Evolutionary conservation across 495 filamentous ascomycete genomes (phyloP).

Genomic region (Alectoria sarmentosa): DNA sequence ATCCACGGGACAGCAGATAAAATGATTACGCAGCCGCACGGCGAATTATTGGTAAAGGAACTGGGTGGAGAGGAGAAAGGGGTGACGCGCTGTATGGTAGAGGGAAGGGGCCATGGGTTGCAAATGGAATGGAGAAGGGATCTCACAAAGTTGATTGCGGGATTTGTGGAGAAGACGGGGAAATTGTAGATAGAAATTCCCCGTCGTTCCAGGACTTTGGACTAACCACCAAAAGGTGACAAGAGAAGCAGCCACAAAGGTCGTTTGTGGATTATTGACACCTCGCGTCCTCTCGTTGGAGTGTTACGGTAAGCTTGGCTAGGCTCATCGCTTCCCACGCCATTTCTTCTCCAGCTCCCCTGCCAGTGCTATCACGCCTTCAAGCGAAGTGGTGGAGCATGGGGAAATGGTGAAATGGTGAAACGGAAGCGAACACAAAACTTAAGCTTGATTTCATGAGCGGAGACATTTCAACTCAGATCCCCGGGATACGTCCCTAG

Average conservation of each 20-base stretch:
- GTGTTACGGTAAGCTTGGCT: not conserved
- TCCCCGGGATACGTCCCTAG: not conserved
- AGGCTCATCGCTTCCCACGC: not conserved
- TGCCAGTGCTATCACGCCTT: not conserved
- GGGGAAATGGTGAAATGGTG: not conserved
- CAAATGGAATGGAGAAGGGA: conserved; percentile 54
- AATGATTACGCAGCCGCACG: conserved; percentile 68
- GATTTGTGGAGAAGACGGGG: conserved; percentile 36
- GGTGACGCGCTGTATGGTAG: conserved; percentile 47
- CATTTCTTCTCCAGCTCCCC: not conserved
- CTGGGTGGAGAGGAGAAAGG: conserved; percentile 39
- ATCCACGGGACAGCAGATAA: conserved; percentile 66
- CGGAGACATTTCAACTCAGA: not conserved
- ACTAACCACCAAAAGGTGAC: not conserved
- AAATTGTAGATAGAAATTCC: not conserved
- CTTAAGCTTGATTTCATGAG: not conserved
- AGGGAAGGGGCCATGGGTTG: conserved; percentile 64
- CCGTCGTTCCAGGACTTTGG: not conserved
- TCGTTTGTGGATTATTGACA: not conserved
- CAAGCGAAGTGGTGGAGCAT: not conserved
- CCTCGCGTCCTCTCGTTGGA: not conserved
- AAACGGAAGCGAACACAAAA: not conserved
- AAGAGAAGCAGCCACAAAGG: not conserved
- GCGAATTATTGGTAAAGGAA: conserved; percentile 47
- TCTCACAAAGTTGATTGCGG: conserved; percentile 53